Conservation (phyloP, 164 flowering plant species). For the Houttuynia cordata region DNA sequence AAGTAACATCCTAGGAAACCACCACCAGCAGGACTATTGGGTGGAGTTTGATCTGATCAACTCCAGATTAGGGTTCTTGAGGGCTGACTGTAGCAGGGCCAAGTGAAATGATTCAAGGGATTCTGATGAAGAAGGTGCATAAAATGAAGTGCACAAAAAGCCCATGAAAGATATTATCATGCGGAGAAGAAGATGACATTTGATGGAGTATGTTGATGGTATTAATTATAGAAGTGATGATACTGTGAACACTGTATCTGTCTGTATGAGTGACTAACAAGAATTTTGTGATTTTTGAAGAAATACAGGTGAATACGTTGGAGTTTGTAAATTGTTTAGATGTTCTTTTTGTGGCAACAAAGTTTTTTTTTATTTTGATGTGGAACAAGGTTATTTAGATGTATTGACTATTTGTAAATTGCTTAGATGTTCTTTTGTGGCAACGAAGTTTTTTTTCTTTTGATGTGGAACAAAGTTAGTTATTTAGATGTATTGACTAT, state of each 20-base stretch:
- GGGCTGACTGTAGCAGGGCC: conserved; percentile 53
- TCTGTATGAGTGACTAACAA: background rate
- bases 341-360: no score
- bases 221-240: background rate
- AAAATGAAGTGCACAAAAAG: no score
- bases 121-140: background rate
- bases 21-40: conserved; percentile 75
- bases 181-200: background rate
- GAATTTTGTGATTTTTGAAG: background rate
- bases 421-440: no score
- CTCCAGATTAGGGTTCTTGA: conserved; percentile 53
- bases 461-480: no score
- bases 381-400: no score
- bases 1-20: conserved; percentile 61
- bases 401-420: no score
- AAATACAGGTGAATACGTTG: background rate
- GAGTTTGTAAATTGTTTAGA: background rate
- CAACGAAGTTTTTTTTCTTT: no score
- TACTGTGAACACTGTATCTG: background rate
- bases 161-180: background rate
- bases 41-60: conserved; percentile 59
- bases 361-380: no score
- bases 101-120: conserved; percentile 1
- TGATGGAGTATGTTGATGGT: background rate
- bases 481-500: no score